Evolutionary conservation across 2,329 filamentous ascomycete genomes (phyloP).

Genomic region (Penicillium sclerotiorum): DNA sequence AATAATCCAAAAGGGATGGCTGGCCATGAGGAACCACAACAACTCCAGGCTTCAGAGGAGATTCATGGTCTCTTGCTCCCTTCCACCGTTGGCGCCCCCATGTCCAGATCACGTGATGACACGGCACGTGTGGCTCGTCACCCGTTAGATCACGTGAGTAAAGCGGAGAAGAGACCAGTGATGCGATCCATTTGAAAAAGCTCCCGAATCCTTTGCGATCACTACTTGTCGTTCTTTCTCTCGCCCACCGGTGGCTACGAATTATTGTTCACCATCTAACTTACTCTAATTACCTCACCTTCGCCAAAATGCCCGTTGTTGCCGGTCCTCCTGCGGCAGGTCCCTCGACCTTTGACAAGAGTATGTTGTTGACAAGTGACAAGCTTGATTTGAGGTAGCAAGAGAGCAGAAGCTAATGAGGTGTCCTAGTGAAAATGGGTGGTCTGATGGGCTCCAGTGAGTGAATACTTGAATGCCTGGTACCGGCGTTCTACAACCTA

Average conservation of each 20-base stretch:
- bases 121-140: slow-evolving; percentile 17
- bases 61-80: slow-evolving; percentile 23
- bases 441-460: slow-evolving; percentile 97
- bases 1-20: slow-evolving; percentile 25
- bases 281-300: not conserved
- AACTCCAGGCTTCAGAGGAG: slow-evolving; percentile 23
- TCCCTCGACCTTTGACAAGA: slow-evolving; percentile 71
- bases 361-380: slow-evolving; percentile 56
- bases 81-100: slow-evolving; percentile 17
- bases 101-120: slow-evolving; percentile 24
- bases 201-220: slow-evolving; percentile 9
- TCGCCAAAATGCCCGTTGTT: slow-evolving; percentile 57
- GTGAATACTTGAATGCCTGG: slow-evolving; percentile 53
- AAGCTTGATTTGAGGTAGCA: too few species aligned
- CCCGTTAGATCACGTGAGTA: slow-evolving; percentile 25
- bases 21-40: slow-evolving; percentile 27
- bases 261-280: too few species aligned
- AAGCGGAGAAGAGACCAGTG: slow-evolving; percentile 19
- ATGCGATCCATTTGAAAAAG: slow-evolving; percentile 21
- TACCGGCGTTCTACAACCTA: not conserved
- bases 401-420: slow-evolving; percentile 31
- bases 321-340: slow-evolving; percentile 56
- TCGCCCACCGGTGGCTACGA: too few species aligned
- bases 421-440: slow-evolving; percentile 84
- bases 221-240: too few species aligned